Percentiles rank a stretch among this genome's conserved stretches.
Conservation (phyloP, 169 alveolate species). For the Sarcocystis neurona region DNA sequence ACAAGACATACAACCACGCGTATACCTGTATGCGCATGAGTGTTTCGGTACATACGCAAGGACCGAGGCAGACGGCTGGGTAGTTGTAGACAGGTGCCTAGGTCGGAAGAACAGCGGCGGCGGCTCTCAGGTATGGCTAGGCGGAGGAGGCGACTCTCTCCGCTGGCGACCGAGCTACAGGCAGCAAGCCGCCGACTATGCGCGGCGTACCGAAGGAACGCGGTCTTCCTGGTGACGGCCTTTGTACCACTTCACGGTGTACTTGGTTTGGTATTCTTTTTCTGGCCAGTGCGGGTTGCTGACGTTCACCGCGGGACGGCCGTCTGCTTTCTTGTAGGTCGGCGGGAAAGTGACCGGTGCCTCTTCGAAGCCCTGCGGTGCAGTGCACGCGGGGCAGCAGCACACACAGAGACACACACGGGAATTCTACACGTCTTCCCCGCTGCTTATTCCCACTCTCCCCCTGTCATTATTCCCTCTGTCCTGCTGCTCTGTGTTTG, state of each 20-base stretch:
- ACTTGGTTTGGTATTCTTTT: constrained; percentile 76
- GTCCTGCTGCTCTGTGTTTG: no score
- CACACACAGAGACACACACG: background rate
- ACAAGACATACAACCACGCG: no score
- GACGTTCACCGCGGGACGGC: constrained; percentile 73
- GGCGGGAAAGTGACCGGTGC: constrained; percentile 76
- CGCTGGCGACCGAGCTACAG: background rate
- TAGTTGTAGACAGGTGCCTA: background rate
- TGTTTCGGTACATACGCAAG: no score
- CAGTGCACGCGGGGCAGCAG: background rate
- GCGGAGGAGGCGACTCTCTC: constrained; percentile 6
- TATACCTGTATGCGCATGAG: no score
- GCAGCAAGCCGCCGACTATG: background rate
- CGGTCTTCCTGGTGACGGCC: constrained; percentile 76
- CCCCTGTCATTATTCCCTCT: no score
- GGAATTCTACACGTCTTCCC: no score
- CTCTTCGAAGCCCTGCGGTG: constrained; percentile 76
- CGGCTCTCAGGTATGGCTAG: background rate
- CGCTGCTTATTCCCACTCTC: no score
- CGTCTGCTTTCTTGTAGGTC: constrained; percentile 82
- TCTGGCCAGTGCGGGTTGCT: constrained; percentile 75
- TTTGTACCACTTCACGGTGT: constrained; percentile 80
- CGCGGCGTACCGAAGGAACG: constrained; percentile 78
- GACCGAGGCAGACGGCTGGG: background rate
- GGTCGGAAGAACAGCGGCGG: background rate